Evolutionary conservation across 164 flowering plant species (phyloP).

Genomic region (Kalanchoe fedtschenkoi): DNA sequence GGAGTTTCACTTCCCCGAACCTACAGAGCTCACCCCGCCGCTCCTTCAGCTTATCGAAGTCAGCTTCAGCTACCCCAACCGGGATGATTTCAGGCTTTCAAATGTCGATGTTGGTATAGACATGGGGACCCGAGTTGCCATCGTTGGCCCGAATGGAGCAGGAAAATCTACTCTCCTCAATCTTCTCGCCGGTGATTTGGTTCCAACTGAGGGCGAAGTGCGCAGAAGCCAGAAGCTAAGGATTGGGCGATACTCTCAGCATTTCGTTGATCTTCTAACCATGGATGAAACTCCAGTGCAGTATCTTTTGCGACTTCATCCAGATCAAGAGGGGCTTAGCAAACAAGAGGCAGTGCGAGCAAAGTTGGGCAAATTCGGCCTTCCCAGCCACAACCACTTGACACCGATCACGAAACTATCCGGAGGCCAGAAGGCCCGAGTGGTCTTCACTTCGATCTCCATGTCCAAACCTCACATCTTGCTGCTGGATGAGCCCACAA

Average conservation of each 20-base stretch:
- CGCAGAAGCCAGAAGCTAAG: constrained; percentile 76
- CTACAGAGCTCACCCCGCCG: constrained; percentile 77
- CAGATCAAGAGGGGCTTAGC: constrained; percentile 73
- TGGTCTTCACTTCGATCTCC: constrained; percentile 75
- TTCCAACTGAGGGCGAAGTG: constrained; percentile 66
- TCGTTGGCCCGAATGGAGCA: constrained; percentile 86
- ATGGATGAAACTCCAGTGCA: constrained; percentile 82
- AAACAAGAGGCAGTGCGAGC: constrained; percentile 83
- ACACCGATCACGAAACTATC: constrained; percentile 76
- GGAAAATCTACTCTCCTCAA: constrained; percentile 77
- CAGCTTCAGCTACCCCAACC: constrained; percentile 60
- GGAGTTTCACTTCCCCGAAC: constrained; percentile 79
- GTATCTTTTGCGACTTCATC: constrained; percentile 73
- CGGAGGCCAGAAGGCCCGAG: constrained; percentile 74
- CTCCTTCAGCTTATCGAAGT: constrained; percentile 71
- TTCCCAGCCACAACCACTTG: constrained; percentile 71
- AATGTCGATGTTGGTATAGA: constrained; percentile 77
- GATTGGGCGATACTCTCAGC: constrained; percentile 78
- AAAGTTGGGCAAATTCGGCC: constrained; percentile 79
- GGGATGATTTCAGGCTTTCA: constrained; percentile 56
- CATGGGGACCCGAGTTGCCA: constrained; percentile 82
- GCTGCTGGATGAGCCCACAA: constrained; percentile 54
- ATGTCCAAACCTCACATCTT: constrained; percentile 76
- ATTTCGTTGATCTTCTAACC: constrained; percentile 64
- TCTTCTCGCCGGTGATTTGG: constrained; percentile 76